These are phyloP conservation scores for Ceratocystis cubensis DNA, from an alignment of 2,329 filamentous ascomycete species.

Conservation along the genomic window DNA sequence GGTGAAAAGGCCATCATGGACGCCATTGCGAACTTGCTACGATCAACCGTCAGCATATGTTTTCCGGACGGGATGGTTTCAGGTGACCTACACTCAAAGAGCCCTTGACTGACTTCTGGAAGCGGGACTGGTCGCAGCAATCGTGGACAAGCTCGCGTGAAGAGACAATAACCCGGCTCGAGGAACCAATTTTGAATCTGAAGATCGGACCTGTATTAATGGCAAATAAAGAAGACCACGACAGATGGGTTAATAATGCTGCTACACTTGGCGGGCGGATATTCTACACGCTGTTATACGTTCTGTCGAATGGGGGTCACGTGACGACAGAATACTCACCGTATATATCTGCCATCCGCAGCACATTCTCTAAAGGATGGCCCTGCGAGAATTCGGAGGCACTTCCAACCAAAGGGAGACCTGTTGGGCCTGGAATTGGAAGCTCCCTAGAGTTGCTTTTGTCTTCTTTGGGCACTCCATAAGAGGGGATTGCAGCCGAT, in stretches of 20 bases:
- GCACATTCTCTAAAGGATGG: conserved; percentile 43
- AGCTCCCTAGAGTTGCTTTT: conserved; percentile 25
- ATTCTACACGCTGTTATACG: background rate
- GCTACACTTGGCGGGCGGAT: no score
- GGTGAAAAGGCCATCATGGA: conserved; percentile 56
- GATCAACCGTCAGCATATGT: conserved; percentile 7
- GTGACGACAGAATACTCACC: conserved; percentile 33
- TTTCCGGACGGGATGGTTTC: background rate
- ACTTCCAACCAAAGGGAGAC: conserved; percentile 54
- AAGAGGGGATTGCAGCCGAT: conserved; percentile 5
- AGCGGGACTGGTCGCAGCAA: conserved; percentile 52
- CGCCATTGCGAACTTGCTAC: conserved; percentile 44
- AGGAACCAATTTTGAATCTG: conserved; percentile 39
- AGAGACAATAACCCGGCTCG: conserved; percentile 38
- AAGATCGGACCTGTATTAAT: conserved; percentile 43
- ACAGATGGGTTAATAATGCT: background rate
- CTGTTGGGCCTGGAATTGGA: conserved; percentile 51
- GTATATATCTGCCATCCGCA: conserved; percentile 50
- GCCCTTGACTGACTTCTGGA: conserved; percentile 43
- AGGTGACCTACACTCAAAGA: conserved; percentile 31
- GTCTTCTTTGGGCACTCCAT: background rate
- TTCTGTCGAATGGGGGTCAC: background rate
- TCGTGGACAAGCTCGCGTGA: conserved; percentile 48
- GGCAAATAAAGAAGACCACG: background rate
- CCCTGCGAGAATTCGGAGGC: conserved; percentile 48